Evolutionary conservation across 345 rosid genomes (phyloP).

Genomic region (Pugionium dolabratum): DNA sequence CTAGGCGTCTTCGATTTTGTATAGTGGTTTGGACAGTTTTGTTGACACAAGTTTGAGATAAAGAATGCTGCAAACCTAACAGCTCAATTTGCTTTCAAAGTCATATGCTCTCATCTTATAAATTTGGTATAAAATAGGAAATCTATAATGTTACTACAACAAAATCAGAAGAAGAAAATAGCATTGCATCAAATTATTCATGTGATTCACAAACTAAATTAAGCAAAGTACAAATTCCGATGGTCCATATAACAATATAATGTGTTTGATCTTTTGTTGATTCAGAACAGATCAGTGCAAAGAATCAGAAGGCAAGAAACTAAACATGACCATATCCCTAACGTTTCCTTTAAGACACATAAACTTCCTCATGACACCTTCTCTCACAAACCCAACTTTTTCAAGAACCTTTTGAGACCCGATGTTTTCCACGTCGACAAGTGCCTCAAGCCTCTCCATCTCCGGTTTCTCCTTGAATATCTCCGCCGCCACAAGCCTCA

Average conservation of each 20-base stretch:
- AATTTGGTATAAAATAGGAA: neutral
- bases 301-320: constrained; percentile 61
- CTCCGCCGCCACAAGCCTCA: constrained; percentile 46
- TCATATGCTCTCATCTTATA: neutral
- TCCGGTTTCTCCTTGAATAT: constrained; percentile 55
- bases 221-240: neutral
- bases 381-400: constrained; percentile 66
- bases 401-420: constrained; percentile 67
- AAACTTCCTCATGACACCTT: constrained; percentile 64
- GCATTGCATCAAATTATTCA: neutral
- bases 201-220: neutral
- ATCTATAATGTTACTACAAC: neutral
- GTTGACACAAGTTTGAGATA: too few species aligned
- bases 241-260: neutral
- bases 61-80: too few species aligned
- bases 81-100: neutral
- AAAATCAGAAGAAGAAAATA: neutral
- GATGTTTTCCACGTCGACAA: constrained; percentile 55
- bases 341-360: constrained; percentile 46
- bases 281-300: constrained; percentile 8
- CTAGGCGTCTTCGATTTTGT: too few species aligned
- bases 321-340: constrained; percentile 61
- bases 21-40: too few species aligned
- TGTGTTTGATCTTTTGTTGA: neutral
- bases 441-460: constrained; percentile 65